Evolutionary conservation across 164 flowering plant genomes (phyloP), one percentile per base, ranked within the genome.

Genomic region (Pachysandra terminalis): DNA sequence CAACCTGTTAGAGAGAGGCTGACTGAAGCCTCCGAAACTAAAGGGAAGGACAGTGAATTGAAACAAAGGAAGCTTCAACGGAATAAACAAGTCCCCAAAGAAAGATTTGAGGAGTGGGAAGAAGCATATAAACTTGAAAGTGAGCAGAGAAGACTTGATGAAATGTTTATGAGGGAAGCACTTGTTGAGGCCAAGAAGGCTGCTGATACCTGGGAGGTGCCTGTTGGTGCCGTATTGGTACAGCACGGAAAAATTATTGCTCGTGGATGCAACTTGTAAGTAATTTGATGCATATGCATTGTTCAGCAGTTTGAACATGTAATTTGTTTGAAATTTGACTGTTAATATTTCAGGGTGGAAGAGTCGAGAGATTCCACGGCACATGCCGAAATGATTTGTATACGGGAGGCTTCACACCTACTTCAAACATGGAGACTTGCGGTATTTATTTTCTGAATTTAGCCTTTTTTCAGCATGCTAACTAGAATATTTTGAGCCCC

Each of bases 221-320:
- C 97, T n/a, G 96, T 95, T 73, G 98, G 97, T 52, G 97, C 96
- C 56, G 96, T 95, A 8, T 81, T 95, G 57, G 98, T 95, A 65
- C 91, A 85, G 32, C 66, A 82, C 75, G 98, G 97, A 48, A 89
- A 87, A 73, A 83, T 95, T 57, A 86, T 92, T 76, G 94, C 98
- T 66, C 90, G 96, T 59, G 98, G 97, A 56, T 85, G 75, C 83
- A 95, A 95, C 80, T 78, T 92, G 98, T 95, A 75, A 81, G 96
- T 82, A 73, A 53, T 21, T 51, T 53, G 59, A 56, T 49, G 9
- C 15, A 53, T 48, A 14, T n/a, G 21, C 19, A 63, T 17, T 45
- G 27, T 62, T 63, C 19, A 48, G 28, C 16, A 45, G 9, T 6
- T 64, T 37, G 23, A 35, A 40, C 45, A 35, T 68, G 45, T 56